phyloP scores from a whole-genome alignment of 345 rosid genomes.

The Linum tenue region DNA sequence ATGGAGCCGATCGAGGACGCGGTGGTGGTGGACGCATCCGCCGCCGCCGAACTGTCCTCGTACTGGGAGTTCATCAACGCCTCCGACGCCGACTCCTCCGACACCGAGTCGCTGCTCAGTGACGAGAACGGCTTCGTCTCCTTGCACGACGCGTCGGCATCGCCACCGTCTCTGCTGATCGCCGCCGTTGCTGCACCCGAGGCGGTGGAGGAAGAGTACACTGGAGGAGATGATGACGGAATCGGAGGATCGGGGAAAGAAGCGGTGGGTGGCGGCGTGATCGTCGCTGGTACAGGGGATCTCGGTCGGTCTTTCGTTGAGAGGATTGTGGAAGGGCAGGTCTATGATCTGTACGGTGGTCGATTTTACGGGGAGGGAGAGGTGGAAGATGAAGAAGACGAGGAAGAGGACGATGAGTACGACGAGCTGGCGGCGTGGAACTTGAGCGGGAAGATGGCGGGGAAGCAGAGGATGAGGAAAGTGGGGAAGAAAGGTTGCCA shows the following conservation, averaged over 20 bases:
- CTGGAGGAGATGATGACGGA: neutral
- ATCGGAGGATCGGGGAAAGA: neutral
- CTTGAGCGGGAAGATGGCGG: conserved; percentile 36
- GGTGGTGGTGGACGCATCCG: neutral
- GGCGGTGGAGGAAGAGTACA: neutral
- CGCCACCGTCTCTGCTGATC: neutral
- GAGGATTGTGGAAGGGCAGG: neutral
- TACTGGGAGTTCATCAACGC: conserved; percentile 34
- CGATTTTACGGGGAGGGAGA: neutral
- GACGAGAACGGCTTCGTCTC: conserved; percentile 21
- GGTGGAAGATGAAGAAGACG: neutral
- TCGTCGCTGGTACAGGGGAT: neutral
- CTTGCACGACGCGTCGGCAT: conserved; percentile 8
- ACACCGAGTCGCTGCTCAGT: conserved; percentile 17
- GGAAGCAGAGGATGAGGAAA: conserved; percentile 44
- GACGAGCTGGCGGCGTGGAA: conserved; percentile 36
- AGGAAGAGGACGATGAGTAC: conserved; percentile 11
- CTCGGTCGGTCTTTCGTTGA: neutral
- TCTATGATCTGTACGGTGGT: neutral
- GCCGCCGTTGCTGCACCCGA: neutral
- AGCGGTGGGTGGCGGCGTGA: neutral
- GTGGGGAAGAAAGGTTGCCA: conserved; percentile 38
- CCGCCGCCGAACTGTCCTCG: neutral
- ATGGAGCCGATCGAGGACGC: neutral
- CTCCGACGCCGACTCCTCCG: conserved; percentile 24